Conservation (phyloP, 2,329 filamentous ascomycete species). For the Penicillium sp. region DNA sequence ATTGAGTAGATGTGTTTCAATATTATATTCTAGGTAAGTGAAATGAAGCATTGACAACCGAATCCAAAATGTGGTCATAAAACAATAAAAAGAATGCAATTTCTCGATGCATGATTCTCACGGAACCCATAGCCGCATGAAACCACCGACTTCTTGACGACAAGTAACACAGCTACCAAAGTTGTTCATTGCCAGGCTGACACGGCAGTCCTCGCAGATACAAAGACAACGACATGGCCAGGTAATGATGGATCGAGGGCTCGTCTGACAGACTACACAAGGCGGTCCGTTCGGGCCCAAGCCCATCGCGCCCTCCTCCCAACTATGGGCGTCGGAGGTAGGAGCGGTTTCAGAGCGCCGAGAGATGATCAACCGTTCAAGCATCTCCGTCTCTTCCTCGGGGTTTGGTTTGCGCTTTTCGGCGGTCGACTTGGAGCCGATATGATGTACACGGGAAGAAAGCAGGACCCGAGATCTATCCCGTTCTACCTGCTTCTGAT, state of each 20-base stretch:
- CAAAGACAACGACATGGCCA: slow-evolving; percentile 97
- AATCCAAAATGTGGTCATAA: background rate
- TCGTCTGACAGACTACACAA: slow-evolving; percentile 89
- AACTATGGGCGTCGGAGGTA: slow-evolving; percentile 42
- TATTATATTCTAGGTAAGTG: background rate
- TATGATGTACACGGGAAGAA: slow-evolving; percentile 39
- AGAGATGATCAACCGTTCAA: slow-evolving; percentile 61
- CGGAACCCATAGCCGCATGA: slow-evolving; percentile 88
- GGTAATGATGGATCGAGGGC: slow-evolving; percentile 83
- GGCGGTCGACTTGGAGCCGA: slow-evolving; percentile 9
- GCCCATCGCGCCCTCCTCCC: slow-evolving; percentile 71
- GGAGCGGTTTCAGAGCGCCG: slow-evolving; percentile 43
- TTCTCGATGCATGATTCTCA: slow-evolving; percentile 17
- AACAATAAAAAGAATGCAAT: background rate
- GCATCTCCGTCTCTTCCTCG: slow-evolving; percentile 59
- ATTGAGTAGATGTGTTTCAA: background rate
- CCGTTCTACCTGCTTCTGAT: slow-evolving; percentile 65
- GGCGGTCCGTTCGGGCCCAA: slow-evolving; percentile 75
- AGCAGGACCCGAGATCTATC: slow-evolving; percentile 70
- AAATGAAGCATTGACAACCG: background rate
- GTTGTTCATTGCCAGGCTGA: slow-evolving; percentile 94
- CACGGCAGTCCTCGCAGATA: slow-evolving; percentile 90
- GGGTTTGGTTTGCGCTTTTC: slow-evolving; percentile 38
- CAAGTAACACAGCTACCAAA: slow-evolving; percentile 97
- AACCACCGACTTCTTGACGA: slow-evolving; percentile 81